Evolutionary conservation across 164 flowering plant species (phyloP).

Genomic region (Euptelea pleiosperma): DNA sequence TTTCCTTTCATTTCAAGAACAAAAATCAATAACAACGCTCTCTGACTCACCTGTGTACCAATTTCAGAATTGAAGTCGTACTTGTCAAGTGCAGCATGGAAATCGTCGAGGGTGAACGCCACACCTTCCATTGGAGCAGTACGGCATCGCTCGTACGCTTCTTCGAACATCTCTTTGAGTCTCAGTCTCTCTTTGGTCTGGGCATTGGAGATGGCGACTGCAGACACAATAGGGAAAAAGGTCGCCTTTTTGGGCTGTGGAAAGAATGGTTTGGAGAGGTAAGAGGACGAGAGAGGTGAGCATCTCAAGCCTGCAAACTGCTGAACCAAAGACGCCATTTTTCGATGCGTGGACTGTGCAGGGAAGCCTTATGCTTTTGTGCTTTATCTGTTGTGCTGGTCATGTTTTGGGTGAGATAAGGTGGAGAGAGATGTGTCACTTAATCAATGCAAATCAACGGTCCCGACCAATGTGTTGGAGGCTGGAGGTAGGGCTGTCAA

Average conservation of each 20-base stretch:
- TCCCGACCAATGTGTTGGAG: too few species aligned
- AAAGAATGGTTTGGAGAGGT: slow-evolving; percentile 30
- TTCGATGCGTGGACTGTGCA: too few species aligned
- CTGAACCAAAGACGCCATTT: slow-evolving; percentile 71
- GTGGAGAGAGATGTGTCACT: too few species aligned
- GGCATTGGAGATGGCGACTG: slow-evolving; percentile 52
- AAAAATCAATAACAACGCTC: too few species aligned
- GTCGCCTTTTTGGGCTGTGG: slow-evolving; percentile 17
- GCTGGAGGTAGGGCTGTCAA: too few species aligned
- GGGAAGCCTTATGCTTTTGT: too few species aligned
- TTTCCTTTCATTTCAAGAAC: too few species aligned
- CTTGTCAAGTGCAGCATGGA: slow-evolving; percentile 64
- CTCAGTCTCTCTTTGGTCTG: slow-evolving; percentile 64
- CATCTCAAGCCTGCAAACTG: slow-evolving; percentile 66
- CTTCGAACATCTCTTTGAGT: slow-evolving; percentile 72
- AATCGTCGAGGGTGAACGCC: slow-evolving; percentile 63
- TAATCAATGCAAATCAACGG: too few species aligned
- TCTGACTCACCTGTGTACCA: slow-evolving; percentile 69
- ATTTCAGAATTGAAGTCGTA: slow-evolving; percentile 77
- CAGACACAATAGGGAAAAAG: slow-evolving; percentile 27
- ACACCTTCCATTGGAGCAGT: slow-evolving; percentile 80
- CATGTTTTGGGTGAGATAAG: too few species aligned
- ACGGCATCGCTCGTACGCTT: slow-evolving; percentile 79
- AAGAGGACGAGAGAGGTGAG: slow-evolving; percentile 51
- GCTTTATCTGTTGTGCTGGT: too few species aligned